These are phyloP conservation scores for Sclerotinia trifoliorum DNA, from an alignment of 2,329 filamentous ascomycete species.

Conservation along the genomic window DNA sequence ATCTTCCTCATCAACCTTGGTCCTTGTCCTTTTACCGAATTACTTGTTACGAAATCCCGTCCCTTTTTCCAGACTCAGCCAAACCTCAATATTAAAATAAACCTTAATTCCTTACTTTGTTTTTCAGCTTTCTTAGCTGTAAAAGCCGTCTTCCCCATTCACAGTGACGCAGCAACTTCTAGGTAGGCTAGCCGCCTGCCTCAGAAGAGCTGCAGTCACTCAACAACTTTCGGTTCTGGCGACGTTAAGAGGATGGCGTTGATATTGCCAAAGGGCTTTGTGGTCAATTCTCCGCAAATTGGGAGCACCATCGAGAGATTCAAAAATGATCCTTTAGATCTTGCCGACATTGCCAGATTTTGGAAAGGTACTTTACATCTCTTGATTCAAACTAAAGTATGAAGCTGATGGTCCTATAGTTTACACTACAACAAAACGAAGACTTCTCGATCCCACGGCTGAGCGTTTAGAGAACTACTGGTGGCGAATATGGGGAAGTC, in stretches of 20 bases:
- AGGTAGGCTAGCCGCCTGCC: constrained; percentile 38
- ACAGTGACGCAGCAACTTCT: constrained; percentile 37
- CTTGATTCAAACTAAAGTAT: constrained; percentile 18
- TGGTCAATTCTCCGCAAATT: constrained; percentile 53
- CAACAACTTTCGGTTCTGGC: constrained; percentile 25
- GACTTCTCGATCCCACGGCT: constrained; percentile 60
- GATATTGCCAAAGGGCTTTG: constrained; percentile 57
- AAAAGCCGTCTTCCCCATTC: constrained; percentile 2
- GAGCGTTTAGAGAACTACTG: constrained; percentile 63
- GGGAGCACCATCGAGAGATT: constrained; percentile 54
- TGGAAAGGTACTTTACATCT: constrained; percentile 51
- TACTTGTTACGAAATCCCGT: constrained; percentile 5
- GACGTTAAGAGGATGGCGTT: constrained; percentile 39
- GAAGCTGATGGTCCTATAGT: constrained; percentile 44
- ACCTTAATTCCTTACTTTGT: constrained; percentile 14
- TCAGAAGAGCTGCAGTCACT: constrained; percentile 36
- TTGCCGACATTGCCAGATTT: constrained; percentile 54
- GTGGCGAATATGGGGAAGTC: constrained; percentile 64
- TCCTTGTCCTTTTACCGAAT: not conserved
- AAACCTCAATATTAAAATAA: not conserved
- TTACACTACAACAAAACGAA: constrained; percentile 59
- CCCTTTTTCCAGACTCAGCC: not conserved
- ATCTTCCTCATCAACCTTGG: constrained; percentile 3
- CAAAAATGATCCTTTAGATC: constrained; percentile 44
- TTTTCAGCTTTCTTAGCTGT: constrained; percentile 13